These are phyloP conservation scores for Chlamydomonas applanata DNA, from an alignment of 139 green algal species.

Conservation along the genomic window DNA sequence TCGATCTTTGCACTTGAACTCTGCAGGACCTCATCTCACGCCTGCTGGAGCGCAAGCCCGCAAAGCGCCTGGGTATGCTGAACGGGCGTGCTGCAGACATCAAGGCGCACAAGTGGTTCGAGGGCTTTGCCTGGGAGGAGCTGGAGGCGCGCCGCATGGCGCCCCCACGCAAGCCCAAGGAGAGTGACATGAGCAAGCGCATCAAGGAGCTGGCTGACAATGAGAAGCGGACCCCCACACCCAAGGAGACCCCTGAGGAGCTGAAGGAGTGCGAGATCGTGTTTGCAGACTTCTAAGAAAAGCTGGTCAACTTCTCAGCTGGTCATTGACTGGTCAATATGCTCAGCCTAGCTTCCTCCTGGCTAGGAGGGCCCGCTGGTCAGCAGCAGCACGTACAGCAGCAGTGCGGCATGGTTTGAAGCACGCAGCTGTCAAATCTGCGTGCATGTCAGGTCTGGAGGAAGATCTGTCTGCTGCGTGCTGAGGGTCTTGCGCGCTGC, in stretches of 20 bases:
- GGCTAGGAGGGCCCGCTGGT: too few relatives aligned
- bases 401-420: too few relatives aligned
- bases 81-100: constrained; percentile 77
- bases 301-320: too few relatives aligned
- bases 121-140: constrained; percentile 84
- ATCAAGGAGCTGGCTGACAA: constrained; percentile 73
- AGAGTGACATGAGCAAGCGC: constrained; percentile 77
- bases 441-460: too few relatives aligned
- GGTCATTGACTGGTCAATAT: too few relatives aligned
- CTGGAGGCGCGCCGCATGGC: constrained; percentile 69
- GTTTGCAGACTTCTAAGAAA: constrained; percentile 78
- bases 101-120: constrained; percentile 93
- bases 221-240: constrained; percentile 50
- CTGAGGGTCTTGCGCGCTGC: too few relatives aligned
- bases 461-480: too few relatives aligned
- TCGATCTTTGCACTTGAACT: too few relatives aligned
- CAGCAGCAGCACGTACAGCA: too few relatives aligned
- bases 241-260: constrained; percentile 79
- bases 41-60: constrained; percentile 88
- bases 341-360: too few relatives aligned
- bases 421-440: too few relatives aligned
- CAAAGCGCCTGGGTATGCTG: constrained; percentile 87
- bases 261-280: constrained; percentile 78
- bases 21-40: constrained; percentile 78
- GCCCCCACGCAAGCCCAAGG: constrained; percentile 66